These are phyloP conservation scores for Yamadazyma philogaea DNA, from an alignment of 805 yeast genomes.

Conservation along the genomic window DNA sequence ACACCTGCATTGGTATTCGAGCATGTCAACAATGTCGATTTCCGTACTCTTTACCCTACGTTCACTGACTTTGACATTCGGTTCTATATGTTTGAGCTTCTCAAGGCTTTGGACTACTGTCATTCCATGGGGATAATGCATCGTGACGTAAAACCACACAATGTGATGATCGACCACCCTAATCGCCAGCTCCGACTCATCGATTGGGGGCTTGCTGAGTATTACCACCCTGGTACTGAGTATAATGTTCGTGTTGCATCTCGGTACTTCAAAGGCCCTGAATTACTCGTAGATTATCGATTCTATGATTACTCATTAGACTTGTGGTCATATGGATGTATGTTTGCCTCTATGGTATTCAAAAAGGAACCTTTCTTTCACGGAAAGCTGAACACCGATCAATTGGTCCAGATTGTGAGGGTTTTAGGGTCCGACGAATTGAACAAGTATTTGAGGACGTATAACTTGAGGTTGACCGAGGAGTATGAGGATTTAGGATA, in stretches of 20 bases:
- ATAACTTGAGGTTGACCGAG: slow-evolving; percentile 63
- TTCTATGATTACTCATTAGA: slow-evolving; percentile 87
- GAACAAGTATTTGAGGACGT: slow-evolving; percentile 61
- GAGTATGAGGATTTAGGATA: slow-evolving; percentile 79
- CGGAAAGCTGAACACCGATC: slow-evolving; percentile 89
- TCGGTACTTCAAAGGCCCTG: slow-evolving; percentile 90
- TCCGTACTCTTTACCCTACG: slow-evolving; percentile 79
- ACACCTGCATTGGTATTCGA: slow-evolving; percentile 90
- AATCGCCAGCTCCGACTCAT: slow-evolving; percentile 63
- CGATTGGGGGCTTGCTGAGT: slow-evolving; percentile 95
- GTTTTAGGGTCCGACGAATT: slow-evolving; percentile 83
- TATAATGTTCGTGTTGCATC: slow-evolving; percentile 92
- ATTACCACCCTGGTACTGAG: slow-evolving; percentile 84
- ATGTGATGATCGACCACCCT: slow-evolving; percentile 86
- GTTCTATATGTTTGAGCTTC: slow-evolving; percentile 77
- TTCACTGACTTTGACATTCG: slow-evolving; percentile 73
- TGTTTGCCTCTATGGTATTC: slow-evolving; percentile 85
- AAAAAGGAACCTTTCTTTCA: slow-evolving; percentile 90
- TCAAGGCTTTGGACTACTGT: slow-evolving; percentile 79
- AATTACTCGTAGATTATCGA: slow-evolving; percentile 74
- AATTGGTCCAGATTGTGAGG: slow-evolving; percentile 82
- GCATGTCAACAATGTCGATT: slow-evolving; percentile 79
- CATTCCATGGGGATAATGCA: slow-evolving; percentile 96
- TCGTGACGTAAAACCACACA: slow-evolving; percentile 91
- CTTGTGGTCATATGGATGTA: slow-evolving; percentile 89